Evolutionary conservation across 306 rosid species (phyloP).

Genomic region (Castanea mollissima): DNA sequence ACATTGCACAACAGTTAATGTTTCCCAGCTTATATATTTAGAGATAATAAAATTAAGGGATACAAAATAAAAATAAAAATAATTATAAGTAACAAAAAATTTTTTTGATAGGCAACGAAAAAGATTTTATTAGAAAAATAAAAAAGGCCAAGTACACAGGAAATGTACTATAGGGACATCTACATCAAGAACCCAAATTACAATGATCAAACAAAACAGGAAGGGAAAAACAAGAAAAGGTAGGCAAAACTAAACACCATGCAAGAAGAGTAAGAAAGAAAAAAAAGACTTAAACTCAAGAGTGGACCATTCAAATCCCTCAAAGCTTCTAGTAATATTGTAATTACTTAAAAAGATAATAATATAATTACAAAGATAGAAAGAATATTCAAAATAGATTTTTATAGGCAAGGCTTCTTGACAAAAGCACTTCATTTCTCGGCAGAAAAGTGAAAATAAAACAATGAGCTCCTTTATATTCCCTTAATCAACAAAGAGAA

Average conservation of each 20-base stretch:
- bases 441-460: not conserved
- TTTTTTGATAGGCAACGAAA: no score
- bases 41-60: not conserved
- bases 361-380: not conserved
- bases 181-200: no score
- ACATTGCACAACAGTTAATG: not conserved
- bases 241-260: no score
- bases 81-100: not conserved
- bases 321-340: not conserved
- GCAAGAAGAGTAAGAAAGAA: no score
- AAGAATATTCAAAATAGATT: not conserved
- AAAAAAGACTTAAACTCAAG: no score
- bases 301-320: no score
- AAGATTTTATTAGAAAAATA: no score
- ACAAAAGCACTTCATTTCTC: not conserved
- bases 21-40: not conserved
- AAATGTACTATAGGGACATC: no score
- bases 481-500: not conserved
- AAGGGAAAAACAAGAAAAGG: no score
- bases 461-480: not conserved
- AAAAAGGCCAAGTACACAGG: no score
- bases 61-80: slow-evolving; percentile 13
- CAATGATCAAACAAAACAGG: no score
- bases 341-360: not conserved
- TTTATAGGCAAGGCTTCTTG: not conserved